A percentile compares a stretch with the other conserved stretches of the same genome.
Evolutionary conservation across 139 green algal species (phyloP).

Genomic region (Tetradesmus obliquus): DNA sequence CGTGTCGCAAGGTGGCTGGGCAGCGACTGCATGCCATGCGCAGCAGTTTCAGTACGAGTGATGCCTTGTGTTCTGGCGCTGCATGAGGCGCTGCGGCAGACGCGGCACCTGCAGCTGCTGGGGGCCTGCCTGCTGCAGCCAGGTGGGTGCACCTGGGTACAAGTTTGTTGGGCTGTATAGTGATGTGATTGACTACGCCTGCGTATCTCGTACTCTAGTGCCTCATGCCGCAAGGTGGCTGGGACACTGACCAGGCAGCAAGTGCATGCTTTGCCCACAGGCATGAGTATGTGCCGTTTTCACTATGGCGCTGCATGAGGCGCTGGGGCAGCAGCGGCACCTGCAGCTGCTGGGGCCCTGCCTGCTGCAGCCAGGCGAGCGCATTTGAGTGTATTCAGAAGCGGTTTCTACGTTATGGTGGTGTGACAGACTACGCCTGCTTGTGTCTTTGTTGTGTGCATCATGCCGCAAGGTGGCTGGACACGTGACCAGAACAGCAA

Average conservation of each 20-base stretch:
- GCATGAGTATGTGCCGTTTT: too few relatives aligned
- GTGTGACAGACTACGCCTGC: too few relatives aligned
- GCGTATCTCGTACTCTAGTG: too few relatives aligned
- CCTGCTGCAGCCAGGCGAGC: slow-evolving; percentile 39
- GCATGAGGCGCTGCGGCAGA: too few relatives aligned
- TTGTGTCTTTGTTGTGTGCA: background rate
- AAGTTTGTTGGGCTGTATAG: too few relatives aligned
- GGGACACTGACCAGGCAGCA: too few relatives aligned
- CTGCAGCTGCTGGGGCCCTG: slow-evolving; percentile 53
- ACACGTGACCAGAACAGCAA: too few relatives aligned
- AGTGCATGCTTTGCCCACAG: too few relatives aligned
- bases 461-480: background rate
- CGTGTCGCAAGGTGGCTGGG: background rate
- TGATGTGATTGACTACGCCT: too few relatives aligned
- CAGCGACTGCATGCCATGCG: background rate
- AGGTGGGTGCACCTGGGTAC: background rate
- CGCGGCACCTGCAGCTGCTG: background rate
- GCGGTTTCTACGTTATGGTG: too few relatives aligned
- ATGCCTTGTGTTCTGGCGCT: too few relatives aligned
- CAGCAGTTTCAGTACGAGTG: background rate
- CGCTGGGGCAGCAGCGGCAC: slow-evolving; percentile 51
- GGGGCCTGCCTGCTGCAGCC: background rate
- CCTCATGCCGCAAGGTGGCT: too few relatives aligned
- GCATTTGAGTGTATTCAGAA: background rate
- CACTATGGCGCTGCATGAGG: slow-evolving; percentile 51